Evolutionary conservation across 2,329 filamentous ascomycete genomes (phyloP).

Genomic region (Cladosporium sp.): DNA sequence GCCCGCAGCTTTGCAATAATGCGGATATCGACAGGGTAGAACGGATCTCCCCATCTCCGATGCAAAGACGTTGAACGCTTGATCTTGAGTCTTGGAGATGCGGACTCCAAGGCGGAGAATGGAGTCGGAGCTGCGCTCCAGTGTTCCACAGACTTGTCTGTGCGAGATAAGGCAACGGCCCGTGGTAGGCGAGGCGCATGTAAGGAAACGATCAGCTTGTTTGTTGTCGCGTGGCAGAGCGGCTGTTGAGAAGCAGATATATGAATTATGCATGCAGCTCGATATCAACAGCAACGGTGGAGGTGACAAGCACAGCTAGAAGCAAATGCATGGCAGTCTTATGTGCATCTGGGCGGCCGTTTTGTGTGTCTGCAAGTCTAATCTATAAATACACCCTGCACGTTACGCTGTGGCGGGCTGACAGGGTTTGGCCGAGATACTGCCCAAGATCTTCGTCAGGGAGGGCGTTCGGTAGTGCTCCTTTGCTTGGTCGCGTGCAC

Average conservation of each 20-base stretch:
- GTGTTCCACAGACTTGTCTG: not conserved
- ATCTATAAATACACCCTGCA: not conserved
- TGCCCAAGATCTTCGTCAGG: not conserved
- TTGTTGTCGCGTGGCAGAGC: not conserved
- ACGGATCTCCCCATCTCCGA: not conserved
- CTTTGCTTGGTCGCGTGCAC: slow-evolving; percentile 2
- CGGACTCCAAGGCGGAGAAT: not conserved
- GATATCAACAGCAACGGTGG: not conserved
- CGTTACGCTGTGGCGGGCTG: not conserved
- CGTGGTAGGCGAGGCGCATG: not conserved
- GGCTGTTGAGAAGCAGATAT: not conserved
- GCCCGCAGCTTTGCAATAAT: not conserved
- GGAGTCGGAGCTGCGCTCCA: not conserved
- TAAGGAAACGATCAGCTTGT: not conserved
- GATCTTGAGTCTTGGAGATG: not conserved
- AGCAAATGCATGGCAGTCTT: not conserved
- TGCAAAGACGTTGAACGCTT: not conserved
- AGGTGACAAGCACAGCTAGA: not conserved
- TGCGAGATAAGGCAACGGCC: not conserved
- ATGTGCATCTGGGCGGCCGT: not conserved
- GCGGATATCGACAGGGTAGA: not conserved
- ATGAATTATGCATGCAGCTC: not conserved
- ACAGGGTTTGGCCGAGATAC: not conserved
- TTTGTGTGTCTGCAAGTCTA: not conserved
- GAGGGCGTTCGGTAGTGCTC: not conserved